Percentiles rank a stretch among this genome's conserved stretches.
Conservation (phyloP, 2,329 filamentous ascomycete species). For the Fusarium sp. region DNA sequence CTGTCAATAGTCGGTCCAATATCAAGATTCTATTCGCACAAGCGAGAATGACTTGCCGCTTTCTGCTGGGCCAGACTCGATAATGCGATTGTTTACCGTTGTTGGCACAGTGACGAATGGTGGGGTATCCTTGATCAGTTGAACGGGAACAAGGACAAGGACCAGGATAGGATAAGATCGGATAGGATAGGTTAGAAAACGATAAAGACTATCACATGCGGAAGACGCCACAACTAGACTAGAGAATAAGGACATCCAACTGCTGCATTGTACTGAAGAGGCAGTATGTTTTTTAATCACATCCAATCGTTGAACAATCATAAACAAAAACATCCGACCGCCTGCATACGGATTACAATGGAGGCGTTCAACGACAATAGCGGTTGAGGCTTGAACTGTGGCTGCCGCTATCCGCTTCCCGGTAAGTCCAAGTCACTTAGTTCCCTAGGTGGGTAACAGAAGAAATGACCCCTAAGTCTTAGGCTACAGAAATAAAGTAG, state of each 20-base stretch:
- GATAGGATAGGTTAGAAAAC: not conserved
- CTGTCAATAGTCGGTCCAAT: slow-evolving; percentile 15
- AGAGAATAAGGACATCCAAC: not conserved
- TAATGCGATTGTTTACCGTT: slow-evolving; percentile 27
- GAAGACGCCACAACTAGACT: slow-evolving; percentile 16
- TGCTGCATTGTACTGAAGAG: slow-evolving; percentile 4
- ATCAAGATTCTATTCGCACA: slow-evolving; percentile 25
- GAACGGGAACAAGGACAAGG: slow-evolving; percentile 28
- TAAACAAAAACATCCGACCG: slow-evolving; percentile 2
- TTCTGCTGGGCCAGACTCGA: slow-evolving; percentile 19
- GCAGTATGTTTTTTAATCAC: slow-evolving; percentile 1
- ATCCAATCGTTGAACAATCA: slow-evolving; percentile 1
- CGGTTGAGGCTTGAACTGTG: slow-evolving; percentile 31
- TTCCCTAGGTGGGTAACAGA: too few relatives aligned
- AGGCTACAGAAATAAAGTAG: too few relatives aligned
- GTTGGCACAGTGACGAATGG: slow-evolving; percentile 29
- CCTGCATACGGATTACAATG: slow-evolving; percentile 1
- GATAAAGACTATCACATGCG: slow-evolving; percentile 24
- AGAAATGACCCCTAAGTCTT: too few relatives aligned
- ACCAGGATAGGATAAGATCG: not conserved
- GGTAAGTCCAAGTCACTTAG: slow-evolving; percentile 10
- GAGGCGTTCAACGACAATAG: slow-evolving; percentile 12
- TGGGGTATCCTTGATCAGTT: slow-evolving; percentile 23
- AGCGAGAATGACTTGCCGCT: slow-evolving; percentile 24
- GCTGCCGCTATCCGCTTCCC: slow-evolving; percentile 27